phyloP scores from a whole-genome alignment of 169 alveolate genomes.

The Plasmodium vivax region DNA sequence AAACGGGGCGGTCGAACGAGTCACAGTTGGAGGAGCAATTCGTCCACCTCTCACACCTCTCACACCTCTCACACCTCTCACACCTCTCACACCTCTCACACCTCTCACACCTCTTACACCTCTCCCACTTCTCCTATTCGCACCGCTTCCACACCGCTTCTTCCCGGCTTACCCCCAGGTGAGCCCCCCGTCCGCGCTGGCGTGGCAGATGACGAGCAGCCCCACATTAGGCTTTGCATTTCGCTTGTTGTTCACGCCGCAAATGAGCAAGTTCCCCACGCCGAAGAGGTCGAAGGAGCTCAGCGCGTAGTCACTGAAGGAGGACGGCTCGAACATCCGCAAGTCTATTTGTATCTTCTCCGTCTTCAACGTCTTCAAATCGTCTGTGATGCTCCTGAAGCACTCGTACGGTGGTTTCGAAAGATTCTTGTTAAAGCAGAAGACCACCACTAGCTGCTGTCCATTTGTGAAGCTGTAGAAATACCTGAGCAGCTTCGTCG shows the following conservation, averaged over 20 bases:
- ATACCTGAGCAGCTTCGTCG: background rate
- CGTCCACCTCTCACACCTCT: too few species aligned
- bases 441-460: background rate
- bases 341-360: background rate
- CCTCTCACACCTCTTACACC: too few species aligned
- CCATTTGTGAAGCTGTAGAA: conserved; percentile 27
- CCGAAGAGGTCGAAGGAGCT: background rate
- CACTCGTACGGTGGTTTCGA: conserved; percentile 15
- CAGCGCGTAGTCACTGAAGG: conserved; percentile 15
- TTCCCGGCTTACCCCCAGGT: conserved; percentile 17
- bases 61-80: too few species aligned
- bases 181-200: conserved; percentile 8
- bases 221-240: background rate
- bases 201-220: conserved; percentile 13
- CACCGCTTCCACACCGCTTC: background rate
- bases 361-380: background rate
- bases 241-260: conserved; percentile 20
- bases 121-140: too few species aligned
- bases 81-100: too few species aligned
- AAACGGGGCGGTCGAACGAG: background rate
- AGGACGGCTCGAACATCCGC: background rate
- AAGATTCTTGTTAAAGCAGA: conserved; percentile 8
- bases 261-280: conserved; percentile 10
- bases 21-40: background rate
- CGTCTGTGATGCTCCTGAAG: background rate